Evolutionary conservation across 2,329 filamentous ascomycete genomes (phyloP).

Genomic region (Clarireedia homoeocarpa): DNA sequence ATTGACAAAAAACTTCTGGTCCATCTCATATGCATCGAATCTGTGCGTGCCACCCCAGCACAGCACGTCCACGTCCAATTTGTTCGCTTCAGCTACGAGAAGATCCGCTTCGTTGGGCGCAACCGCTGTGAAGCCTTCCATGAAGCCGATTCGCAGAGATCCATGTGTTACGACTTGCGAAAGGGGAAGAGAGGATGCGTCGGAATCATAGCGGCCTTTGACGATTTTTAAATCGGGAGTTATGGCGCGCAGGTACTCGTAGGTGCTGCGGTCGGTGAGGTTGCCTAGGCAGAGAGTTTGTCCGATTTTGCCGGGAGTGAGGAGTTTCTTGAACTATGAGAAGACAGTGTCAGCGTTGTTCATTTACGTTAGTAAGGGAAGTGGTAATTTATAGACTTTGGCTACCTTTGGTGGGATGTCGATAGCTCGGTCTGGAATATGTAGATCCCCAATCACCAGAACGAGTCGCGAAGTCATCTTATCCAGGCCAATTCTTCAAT

Average conservation of each 20-base stretch:
- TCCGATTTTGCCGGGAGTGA: conserved; percentile 74
- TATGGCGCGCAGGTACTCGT: conserved; percentile 71
- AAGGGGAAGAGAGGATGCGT: conserved; percentile 56
- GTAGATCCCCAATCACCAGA: conserved; percentile 85
- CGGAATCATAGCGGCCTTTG: conserved; percentile 59
- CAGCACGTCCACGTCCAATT: conserved; percentile 59
- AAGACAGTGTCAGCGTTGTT: conserved; percentile 6
- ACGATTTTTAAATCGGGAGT: conserved; percentile 66
- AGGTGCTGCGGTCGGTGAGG: conserved; percentile 70
- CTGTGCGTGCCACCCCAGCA: conserved; percentile 62
- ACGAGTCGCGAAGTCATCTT: conserved; percentile 77
- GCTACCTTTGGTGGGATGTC: conserved; percentile 83
- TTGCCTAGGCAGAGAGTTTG: conserved; percentile 76
- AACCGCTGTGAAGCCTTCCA: conserved; percentile 61
- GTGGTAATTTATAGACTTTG: not conserved
- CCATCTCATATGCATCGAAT: conserved; percentile 65
- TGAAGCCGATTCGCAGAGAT: conserved; percentile 56
- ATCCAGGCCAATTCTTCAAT: no score
- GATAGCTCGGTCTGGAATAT: conserved; percentile 86
- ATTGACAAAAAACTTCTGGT: conserved; percentile 68
- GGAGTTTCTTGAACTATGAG: conserved; percentile 72
- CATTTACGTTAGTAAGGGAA: conserved; percentile 7
- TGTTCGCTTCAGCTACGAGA: conserved; percentile 59
- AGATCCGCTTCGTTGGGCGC: conserved; percentile 56
- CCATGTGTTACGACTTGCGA: conserved; percentile 61